Conservation (phyloP, 805 yeast genomes). For the Teunomyces atbi region DNA sequence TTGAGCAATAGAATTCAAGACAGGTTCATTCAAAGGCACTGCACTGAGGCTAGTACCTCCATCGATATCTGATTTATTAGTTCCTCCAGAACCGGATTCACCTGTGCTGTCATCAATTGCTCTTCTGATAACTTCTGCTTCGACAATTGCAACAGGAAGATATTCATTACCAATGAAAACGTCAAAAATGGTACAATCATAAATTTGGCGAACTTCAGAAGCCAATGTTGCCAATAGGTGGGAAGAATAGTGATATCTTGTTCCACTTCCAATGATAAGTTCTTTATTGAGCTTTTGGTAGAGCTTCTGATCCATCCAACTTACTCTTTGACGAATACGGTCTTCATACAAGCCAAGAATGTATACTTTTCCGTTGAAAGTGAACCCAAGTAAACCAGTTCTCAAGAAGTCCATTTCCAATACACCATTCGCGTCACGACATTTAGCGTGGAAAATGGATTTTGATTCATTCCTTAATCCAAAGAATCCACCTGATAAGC, state of each 20-base stretch:
- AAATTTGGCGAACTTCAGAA: conserved; percentile 72
- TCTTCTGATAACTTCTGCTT: conserved; percentile 51
- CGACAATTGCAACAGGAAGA: conserved; percentile 82
- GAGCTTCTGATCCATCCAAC: conserved; percentile 58
- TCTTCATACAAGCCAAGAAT: conserved; percentile 91
- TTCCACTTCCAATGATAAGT: conserved; percentile 36
- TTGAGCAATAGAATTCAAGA: conserved; percentile 42
- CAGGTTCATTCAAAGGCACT: conserved; percentile 43
- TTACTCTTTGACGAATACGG: conserved; percentile 72
- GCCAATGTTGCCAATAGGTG: conserved; percentile 85
- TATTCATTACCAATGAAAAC: conserved; percentile 74
- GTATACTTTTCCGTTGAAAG: conserved; percentile 81
- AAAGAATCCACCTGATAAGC: conserved; percentile 88
- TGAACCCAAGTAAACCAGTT: conserved; percentile 88
- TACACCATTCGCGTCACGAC: conserved; percentile 68
- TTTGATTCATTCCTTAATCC: conserved; percentile 64
- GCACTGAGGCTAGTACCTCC: conserved; percentile 18
- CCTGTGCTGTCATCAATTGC: conserved; percentile 28
- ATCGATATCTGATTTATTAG: conserved; percentile 14
- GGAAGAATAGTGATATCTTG: conserved; percentile 76
- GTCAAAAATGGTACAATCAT: conserved; percentile 92
- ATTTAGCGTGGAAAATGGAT: conserved; percentile 76
- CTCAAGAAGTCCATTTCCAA: conserved; percentile 78
- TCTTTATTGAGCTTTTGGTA: conserved; percentile 26
- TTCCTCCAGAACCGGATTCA: conserved; percentile 17